These are phyloP conservation scores for Schizopora paradoxa DNA, from an alignment of 1,284 basidiomycete species.

Conservation along the genomic window DNA sequence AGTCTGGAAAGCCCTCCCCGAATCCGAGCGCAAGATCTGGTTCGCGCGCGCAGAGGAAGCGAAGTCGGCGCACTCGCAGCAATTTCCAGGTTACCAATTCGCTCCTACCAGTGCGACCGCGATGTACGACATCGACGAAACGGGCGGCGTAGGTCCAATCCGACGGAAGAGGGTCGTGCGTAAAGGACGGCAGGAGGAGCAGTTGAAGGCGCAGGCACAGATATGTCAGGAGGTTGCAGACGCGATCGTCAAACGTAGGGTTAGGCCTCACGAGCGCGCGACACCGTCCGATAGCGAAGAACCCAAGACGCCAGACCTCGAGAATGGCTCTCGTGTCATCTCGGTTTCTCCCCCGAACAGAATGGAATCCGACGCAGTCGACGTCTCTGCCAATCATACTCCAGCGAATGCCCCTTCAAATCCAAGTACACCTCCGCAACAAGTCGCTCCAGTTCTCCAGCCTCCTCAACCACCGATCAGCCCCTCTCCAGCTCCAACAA, in stretches of 20 bases:
- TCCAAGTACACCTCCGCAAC: too few species aligned
- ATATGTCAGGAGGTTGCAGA: constrained; percentile 10
- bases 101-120: constrained; percentile 29
- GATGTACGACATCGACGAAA: constrained; percentile 24
- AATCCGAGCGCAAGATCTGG: constrained; percentile 44
- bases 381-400: too few species aligned
- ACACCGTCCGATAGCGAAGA: too few species aligned
- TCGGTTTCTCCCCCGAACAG: too few species aligned
- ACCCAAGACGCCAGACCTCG: too few species aligned
- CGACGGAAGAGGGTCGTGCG: constrained; percentile 5
- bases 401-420: too few species aligned
- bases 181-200: constrained; percentile 9
- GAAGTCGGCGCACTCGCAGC: constrained; percentile 39
- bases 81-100: constrained; percentile 48
- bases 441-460: too few species aligned
- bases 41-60: constrained; percentile 42
- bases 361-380: too few species aligned
- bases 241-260: constrained; percentile 4
- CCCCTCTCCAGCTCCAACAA: too few species aligned
- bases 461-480: too few species aligned
- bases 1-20: constrained; percentile 47
- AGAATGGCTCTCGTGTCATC: too few species aligned
- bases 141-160: constrained; percentile 25
- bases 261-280: too few species aligned
- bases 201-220: constrained; percentile 1